Evolutionary conservation across 345 rosid genomes (phyloP).

Genomic region (Diplotaxis tenuifolia): DNA sequence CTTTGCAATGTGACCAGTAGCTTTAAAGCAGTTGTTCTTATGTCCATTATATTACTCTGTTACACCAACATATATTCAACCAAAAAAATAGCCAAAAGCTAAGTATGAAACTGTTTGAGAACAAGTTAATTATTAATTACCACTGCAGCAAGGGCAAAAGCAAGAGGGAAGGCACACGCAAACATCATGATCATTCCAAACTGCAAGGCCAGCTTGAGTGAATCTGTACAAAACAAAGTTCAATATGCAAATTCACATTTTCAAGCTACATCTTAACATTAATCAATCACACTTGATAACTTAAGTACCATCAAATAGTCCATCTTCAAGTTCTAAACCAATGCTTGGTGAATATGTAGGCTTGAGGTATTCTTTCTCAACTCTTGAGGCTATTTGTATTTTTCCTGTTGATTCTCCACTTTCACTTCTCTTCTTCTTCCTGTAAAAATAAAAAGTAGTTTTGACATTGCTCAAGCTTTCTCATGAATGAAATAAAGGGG

Average conservation of each 20-base stretch:
- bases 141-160: conserved; percentile 71
- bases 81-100: background rate
- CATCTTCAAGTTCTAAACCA: conserved; percentile 85
- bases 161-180: conserved; percentile 93
- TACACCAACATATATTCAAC: conserved; percentile 4
- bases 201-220: conserved; percentile 79
- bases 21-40: conserved; percentile 87
- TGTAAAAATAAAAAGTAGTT: conserved; percentile 30
- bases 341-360: conserved; percentile 78
- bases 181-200: conserved; percentile 99
- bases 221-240: conserved; percentile 49
- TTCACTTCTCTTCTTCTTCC: conserved; percentile 57
- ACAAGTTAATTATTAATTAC: conserved; percentile 31
- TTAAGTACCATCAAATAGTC: conserved; percentile 77
- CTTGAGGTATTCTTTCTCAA: conserved; percentile 89
- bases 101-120: background rate
- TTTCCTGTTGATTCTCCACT: background rate
- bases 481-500: conserved; percentile 12
- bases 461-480: background rate
- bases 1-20: conserved; percentile 65
- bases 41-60: conserved; percentile 76
- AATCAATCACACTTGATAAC: conserved; percentile 3
- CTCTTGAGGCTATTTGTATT: conserved; percentile 41
- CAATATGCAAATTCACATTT: background rate
- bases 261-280: background rate